Percentiles rank a stretch among this genome's conserved stretches.
Conservation (phyloP, 1,284 basidiomycete species). For the Volvariella volvacea region DNA sequence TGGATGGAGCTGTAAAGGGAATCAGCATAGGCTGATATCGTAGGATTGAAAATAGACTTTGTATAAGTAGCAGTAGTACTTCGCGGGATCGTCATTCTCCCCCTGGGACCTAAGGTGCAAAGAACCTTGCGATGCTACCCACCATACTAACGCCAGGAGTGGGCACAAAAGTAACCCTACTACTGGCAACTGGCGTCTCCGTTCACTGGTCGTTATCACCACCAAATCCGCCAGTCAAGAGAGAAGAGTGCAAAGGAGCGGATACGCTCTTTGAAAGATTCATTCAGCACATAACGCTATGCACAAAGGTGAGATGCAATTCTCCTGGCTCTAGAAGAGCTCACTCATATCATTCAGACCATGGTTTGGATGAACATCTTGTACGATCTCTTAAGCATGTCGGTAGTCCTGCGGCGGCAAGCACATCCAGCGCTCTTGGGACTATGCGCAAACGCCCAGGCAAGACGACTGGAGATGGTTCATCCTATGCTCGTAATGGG, state of each 20-base stretch:
- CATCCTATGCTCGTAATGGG: slow-evolving; percentile 7
- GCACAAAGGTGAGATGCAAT: slow-evolving; percentile 22
- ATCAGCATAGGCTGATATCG: no score
- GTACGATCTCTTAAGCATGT: slow-evolving; percentile 12
- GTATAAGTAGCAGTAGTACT: no score
- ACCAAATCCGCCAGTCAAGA: slow-evolving; percentile 28
- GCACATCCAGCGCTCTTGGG: neutral
- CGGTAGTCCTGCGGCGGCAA: slow-evolving; percentile 2
- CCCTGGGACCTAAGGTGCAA: no score
- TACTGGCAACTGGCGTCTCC: slow-evolving; percentile 21
- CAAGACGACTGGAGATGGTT: slow-evolving; percentile 4
- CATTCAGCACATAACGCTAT: slow-evolving; percentile 27
- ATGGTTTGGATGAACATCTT: slow-evolving; percentile 24
- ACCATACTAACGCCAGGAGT: no score
- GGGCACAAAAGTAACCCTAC: slow-evolving; percentile 8
- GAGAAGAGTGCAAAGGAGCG: slow-evolving; percentile 21
- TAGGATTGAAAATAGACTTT: no score
- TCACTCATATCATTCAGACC: slow-evolving; percentile 14
- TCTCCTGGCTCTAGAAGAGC: slow-evolving; percentile 2
- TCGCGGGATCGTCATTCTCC: no score
- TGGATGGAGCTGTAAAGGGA: no score
- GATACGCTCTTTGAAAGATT: slow-evolving; percentile 27
- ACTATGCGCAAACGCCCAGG: slow-evolving; percentile 1
- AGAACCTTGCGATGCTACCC: no score
- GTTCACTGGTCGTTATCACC: slow-evolving; percentile 29